Base-by-base conservation (phyloP, 352 stramenopile species). In the Phytophthora ramorum region DNA sequence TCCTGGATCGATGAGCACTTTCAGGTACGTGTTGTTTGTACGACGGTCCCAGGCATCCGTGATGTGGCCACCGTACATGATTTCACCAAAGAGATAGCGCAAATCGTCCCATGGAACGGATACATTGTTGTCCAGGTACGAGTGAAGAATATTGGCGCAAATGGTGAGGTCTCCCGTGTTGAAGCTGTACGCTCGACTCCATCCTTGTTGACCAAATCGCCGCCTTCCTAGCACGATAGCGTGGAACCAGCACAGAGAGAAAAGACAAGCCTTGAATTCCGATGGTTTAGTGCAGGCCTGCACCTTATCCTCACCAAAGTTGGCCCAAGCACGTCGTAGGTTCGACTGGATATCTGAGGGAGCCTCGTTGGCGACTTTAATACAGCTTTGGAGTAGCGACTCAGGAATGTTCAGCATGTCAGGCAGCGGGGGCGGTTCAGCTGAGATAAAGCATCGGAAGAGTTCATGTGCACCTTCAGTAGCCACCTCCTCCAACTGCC, bases 331-430 rank as follows among this genome's bases (percentile, higher is more conserved):
- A 32, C 92, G 75, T 7, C 92, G 93, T 53, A 99, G 64, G 58
- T 99, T 99, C 17, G 89, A 98, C 67, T 98, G 95, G 54, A 99
- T 98, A 62, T 99, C 96, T 1, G 93, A 95, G 38, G 96, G 96
- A 22, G 96, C 91, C 62, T 99, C 96, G 67, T 99, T 98, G 3
- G 93, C 91, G 3, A 98, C 96, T 65, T 99, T 99, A 69, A 99
- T 98, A 58, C 88, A 98, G 47, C 87, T 92, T 71, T 98, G 94
- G 86, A 99, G 89, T 28, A 99, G 85, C 35, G 87, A 97, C 73
- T 99, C 96, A 30, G 97, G 97, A 69, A 99, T 98, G 51, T 98
- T 99, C 64, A 98, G 90, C 92, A 98, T 98, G 48, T 94, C 91
- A 2, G 90, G 79, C 47, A 98, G 64, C 37, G 93, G 92, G 19